Base-by-base conservation (phyloP, 2,329 filamentous ascomycete genomes). In the Pseudocercospora eumusae region DNA sequence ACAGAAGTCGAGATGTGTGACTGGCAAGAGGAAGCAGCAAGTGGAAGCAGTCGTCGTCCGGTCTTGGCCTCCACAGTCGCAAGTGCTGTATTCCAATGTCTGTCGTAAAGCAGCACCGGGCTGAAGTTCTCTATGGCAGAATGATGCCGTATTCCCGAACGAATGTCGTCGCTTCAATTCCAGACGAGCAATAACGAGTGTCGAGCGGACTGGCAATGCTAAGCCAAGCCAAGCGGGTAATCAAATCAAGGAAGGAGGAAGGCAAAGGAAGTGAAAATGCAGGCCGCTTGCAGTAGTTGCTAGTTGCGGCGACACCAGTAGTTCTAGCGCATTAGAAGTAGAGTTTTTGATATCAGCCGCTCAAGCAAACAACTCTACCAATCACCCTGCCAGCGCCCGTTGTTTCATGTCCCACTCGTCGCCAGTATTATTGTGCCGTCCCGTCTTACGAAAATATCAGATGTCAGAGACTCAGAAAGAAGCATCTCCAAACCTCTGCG, bases 321-420 rank as follows among this genome's bases (percentile, higher is more conserved):
- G n/a, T n/a, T n/a, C n/a, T 50, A n/a, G 47, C 23, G 47, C 47
- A 50, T 50, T 21, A 23, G 7, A 11, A 28, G 31, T 25, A 31
- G 47, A 50, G 21, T 27, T 50, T 27, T 50, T 50, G 45, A 50
- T 50, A 50, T 50, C 45, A 50, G 45, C 45, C 45, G 45, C 45
- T 50, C 21, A 20, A 13, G 20, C 18, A 20, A 13, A 10, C 18
- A 20, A 50, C 13, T 27, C 20, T 27, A 50, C 45, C 45, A 23
- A 50, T 23, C 45, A 11, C 10, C 42, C 45, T 50, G 45, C 23
- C 47, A 9, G 15, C 15, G 13, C 15, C 21, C 47, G 15, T 50
- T 7, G 18, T 25, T 52, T 52, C 47, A n/a, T 52, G 47, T 52
- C 18, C 23, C 21, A 52, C 47, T 31, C 6, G 47, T 52, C 47